Conservation (phyloP, 2,329 filamentous ascomycete genomes). For the Pezicula carpinea region DNA sequence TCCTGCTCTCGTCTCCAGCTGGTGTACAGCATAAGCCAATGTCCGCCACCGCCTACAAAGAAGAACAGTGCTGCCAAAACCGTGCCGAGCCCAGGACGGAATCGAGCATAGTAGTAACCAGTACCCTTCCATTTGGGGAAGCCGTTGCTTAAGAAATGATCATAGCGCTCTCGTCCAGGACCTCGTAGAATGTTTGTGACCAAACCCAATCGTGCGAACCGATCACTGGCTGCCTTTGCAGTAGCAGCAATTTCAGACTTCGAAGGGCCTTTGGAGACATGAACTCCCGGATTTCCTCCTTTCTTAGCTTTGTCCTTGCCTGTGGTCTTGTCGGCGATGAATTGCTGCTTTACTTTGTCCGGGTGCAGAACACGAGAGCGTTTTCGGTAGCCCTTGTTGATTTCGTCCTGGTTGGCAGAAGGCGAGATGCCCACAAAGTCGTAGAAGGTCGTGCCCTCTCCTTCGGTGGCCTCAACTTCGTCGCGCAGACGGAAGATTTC, state of each 20-base stretch:
- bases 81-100: slow-evolving; percentile 82
- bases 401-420: slow-evolving; percentile 75
- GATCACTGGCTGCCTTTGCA: slow-evolving; percentile 75
- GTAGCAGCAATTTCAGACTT: slow-evolving; percentile 72
- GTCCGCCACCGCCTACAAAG: slow-evolving; percentile 75
- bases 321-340: slow-evolving; percentile 61
- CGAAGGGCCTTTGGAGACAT: slow-evolving; percentile 66
- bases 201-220: slow-evolving; percentile 78
- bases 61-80: slow-evolving; percentile 80
- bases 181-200: slow-evolving; percentile 84
- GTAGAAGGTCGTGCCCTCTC: slow-evolving; percentile 83
- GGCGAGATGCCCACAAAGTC: slow-evolving; percentile 77
- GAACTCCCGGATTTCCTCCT: slow-evolving; percentile 55
- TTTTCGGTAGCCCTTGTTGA: slow-evolving; percentile 92
- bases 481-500: slow-evolving; percentile 96
- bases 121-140: slow-evolving; percentile 97
- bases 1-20: slow-evolving; percentile 86
- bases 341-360: slow-evolving; percentile 88
- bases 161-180: slow-evolving; percentile 77
- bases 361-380: slow-evolving; percentile 80
- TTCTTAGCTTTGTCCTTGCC: slow-evolving; percentile 46
- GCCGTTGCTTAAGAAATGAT: slow-evolving; percentile 87
- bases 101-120: slow-evolving; percentile 95
- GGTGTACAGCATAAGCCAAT: slow-evolving; percentile 82
- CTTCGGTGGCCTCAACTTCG: slow-evolving; percentile 74